Conservation (phyloP, 176 grass and related monocot genomes). For the Bonia amplexicaulis region DNA sequence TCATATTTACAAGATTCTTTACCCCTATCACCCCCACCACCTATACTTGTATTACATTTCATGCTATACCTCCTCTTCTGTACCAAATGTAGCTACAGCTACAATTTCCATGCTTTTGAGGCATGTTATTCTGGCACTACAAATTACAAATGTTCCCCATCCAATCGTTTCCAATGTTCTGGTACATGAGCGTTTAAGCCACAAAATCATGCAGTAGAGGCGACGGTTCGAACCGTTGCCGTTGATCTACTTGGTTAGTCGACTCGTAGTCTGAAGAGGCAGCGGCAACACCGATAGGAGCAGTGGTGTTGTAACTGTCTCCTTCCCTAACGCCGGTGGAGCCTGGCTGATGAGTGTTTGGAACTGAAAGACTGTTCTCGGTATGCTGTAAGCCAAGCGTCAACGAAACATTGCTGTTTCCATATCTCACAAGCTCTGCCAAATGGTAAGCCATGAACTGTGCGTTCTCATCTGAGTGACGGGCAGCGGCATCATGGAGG, state of each 20-base stretch:
- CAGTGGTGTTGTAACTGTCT: constrained; percentile 47
- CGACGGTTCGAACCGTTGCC: constrained; percentile 43
- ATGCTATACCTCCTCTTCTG: constrained; percentile 60
- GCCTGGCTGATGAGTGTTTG: constrained; percentile 48
- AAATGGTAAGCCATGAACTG: constrained; percentile 67
- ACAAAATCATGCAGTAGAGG: constrained; percentile 95
- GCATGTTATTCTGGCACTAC: constrained; percentile 54
- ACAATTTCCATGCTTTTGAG: constrained; percentile 50
- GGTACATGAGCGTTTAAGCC: constrained; percentile 40
- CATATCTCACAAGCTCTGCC: constrained; percentile 50
- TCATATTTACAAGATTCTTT: constrained; percentile 84
- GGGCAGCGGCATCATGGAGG: constrained; percentile 43
- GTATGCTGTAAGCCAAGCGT: constrained; percentile 80
- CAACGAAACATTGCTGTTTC: constrained; percentile 60
- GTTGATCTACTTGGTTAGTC: constrained; percentile 44
- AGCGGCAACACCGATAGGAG: constrained; percentile 13
- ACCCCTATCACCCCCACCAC: constrained; percentile 37
- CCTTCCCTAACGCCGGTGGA: constrained; percentile 41
- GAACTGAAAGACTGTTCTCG: constrained; percentile 43
- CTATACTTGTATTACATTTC: constrained; percentile 65
- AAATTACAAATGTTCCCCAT: constrained; percentile 43
- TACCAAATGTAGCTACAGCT: constrained; percentile 64
- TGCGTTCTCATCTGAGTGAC: constrained; percentile 28
- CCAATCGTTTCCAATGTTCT: constrained; percentile 11
- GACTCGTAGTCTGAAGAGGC: constrained; percentile 41